These are phyloP conservation scores for Stereocaulon alpinum DNA, from an alignment of 495 filamentous ascomycete species.

Conservation along the genomic window DNA sequence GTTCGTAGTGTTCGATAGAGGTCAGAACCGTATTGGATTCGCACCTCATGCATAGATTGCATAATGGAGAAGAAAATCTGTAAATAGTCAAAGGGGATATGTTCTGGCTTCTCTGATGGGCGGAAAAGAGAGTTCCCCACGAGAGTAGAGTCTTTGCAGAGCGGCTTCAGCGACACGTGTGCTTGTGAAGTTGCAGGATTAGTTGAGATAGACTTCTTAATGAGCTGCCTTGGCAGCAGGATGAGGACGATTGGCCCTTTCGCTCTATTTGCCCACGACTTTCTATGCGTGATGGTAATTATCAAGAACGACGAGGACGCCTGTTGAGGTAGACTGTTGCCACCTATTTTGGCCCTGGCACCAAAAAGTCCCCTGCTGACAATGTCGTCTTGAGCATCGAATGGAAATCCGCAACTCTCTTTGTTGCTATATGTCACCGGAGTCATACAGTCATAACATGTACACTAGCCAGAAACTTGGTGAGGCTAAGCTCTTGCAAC, in stretches of 20 bases:
- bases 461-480: too few relatives aligned
- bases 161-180: neutral
- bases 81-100: neutral
- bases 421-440: too few relatives aligned
- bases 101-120: neutral
- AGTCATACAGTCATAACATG: too few relatives aligned
- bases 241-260: neutral
- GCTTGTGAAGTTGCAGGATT: neutral
- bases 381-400: too few relatives aligned
- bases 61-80: neutral
- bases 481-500: too few relatives aligned
- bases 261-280: neutral
- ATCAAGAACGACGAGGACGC: neutral
- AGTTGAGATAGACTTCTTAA: neutral
- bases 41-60: constrained; percentile 35
- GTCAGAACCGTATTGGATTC: constrained; percentile 49
- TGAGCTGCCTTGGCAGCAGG: neutral
- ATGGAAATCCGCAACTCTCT: too few relatives aligned
- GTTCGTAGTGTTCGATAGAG: constrained; percentile 69
- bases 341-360: too few relatives aligned
- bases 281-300: neutral
- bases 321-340: too few relatives aligned
- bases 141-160: neutral
- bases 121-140: neutral
- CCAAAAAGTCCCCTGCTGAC: too few relatives aligned